Evolutionary conservation across 192 early-diverging fungal genomes (phyloP).

Genomic region (Geosiphon pyriformis): DNA sequence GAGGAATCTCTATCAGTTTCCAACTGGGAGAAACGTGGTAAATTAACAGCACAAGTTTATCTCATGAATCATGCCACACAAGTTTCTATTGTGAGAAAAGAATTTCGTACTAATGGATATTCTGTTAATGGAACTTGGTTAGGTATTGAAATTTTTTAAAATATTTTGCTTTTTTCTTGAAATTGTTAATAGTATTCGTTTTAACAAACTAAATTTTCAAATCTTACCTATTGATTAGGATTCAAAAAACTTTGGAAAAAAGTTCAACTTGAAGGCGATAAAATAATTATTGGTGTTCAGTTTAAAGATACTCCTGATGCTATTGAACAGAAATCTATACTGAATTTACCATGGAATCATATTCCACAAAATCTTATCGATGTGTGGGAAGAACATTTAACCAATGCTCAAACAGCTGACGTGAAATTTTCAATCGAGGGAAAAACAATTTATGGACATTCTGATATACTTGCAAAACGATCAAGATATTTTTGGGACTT

Average conservation of each 20-base stretch:
- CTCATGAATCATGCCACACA: neutral
- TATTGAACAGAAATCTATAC: neutral
- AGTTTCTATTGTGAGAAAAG: neutral
- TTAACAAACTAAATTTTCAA: neutral
- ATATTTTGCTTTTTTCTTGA: neutral
- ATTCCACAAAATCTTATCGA: neutral
- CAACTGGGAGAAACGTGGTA: neutral
- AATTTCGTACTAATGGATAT: neutral
- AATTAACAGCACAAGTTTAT: neutral
- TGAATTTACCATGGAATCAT: neutral
- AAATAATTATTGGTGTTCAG: neutral
- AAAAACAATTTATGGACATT: neutral
- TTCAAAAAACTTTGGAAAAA: neutral
- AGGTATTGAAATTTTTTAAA: neutral
- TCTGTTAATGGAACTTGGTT: neutral
- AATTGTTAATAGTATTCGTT: neutral
- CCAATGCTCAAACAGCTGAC: neutral
- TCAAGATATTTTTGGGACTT: neutral
- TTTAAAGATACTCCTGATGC: neutral
- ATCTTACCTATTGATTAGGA: neutral
- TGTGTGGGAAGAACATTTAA: neutral
- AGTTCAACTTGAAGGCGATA: neutral
- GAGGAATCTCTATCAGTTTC: neutral
- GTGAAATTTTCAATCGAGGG: neutral
- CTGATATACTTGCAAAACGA: neutral